Evolutionary conservation across 1,139 yeast species (phyloP), one percentile per base, ranked within the genome.

Genomic region (Candida dubliniensis): DNA sequence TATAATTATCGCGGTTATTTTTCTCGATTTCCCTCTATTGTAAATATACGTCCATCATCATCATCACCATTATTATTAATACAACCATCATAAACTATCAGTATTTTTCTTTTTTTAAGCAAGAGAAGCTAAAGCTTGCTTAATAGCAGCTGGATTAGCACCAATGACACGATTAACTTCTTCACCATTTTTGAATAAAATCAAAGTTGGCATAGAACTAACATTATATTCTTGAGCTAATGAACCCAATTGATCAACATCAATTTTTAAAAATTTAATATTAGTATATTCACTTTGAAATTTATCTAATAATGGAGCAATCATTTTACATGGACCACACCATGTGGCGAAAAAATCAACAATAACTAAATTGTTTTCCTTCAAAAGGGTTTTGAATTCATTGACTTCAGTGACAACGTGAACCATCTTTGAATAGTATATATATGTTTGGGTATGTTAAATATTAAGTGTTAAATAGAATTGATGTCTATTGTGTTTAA

Each of bases 251-350:
- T 84, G 82, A 61, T 90, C 96, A 51, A 88, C 95, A 59, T 89
- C 96, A 47, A 89, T 79, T 76, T 89, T 88, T 77, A 80, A 75
- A 77, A 90, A 89, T 56, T 75, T 77, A 54, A 84, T 91, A 40
- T 72, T 66, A 31, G 66, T 41, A 65, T 66, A 69, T 56, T 72
- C 72, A 14, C 54, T 54, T 33, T 75, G 53, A 52, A 86, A 77
- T 64, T 85, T 82, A 52, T 85, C 88, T 56, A 88, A 69, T 53
- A 82, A 66, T 47, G 96, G 96, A 30, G 91, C 80, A 65, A 89
- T 82, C 59, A 87, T 87, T 66, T 85, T 86, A 71, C 96, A 89
- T 36, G 96, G 96, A 44, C 93, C 96, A 70, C 96, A 89, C 96
- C 96, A 89, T 42, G 85, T 79, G 43, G 96, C 96, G 60, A 78